Conservation (phyloP, 2,329 filamentous ascomycete species). For the Neofusicoccum cordaticola region DNA sequence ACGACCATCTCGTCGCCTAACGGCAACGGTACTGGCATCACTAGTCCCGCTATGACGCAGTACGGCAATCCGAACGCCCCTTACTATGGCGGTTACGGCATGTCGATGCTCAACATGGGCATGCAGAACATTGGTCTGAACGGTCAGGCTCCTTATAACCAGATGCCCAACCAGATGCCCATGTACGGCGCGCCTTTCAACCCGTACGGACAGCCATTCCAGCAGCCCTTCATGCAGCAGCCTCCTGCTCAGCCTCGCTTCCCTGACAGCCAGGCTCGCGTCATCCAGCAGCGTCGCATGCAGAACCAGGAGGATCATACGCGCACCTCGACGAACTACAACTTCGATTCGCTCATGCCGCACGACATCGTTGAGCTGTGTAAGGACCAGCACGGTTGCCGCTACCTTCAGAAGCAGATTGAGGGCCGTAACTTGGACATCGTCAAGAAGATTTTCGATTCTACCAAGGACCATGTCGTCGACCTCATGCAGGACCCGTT, state of each 20-base stretch:
- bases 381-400: constrained; percentile 97
- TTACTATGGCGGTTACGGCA: constrained; percentile 53
- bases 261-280: constrained; percentile 72
- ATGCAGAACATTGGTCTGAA: constrained; percentile 62
- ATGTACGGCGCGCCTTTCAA: constrained; percentile 22
- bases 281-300: constrained; percentile 72
- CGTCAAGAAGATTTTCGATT: constrained; percentile 88
- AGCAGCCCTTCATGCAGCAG: constrained; percentile 30
- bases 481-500: constrained; percentile 97
- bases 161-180: constrained; percentile 2
- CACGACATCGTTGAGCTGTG: constrained; percentile 87
- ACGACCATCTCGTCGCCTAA: neutral
- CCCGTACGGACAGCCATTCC: constrained; percentile 20
- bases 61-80: constrained; percentile 20
- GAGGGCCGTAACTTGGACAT: constrained; percentile 83
- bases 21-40: neutral
- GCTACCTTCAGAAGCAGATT: constrained; percentile 94
- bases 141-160: constrained; percentile 26
- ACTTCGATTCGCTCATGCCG: constrained; percentile 71
- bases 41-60: neutral
- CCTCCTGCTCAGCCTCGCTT: constrained; percentile 46
- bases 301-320: constrained; percentile 69
- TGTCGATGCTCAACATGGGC: constrained; percentile 64
- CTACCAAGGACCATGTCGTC: constrained; percentile 89
- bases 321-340: constrained; percentile 63